Evolutionary conservation across 768 basidiomycete species (phyloP).

Genomic region (Tulasnella sp.): DNA sequence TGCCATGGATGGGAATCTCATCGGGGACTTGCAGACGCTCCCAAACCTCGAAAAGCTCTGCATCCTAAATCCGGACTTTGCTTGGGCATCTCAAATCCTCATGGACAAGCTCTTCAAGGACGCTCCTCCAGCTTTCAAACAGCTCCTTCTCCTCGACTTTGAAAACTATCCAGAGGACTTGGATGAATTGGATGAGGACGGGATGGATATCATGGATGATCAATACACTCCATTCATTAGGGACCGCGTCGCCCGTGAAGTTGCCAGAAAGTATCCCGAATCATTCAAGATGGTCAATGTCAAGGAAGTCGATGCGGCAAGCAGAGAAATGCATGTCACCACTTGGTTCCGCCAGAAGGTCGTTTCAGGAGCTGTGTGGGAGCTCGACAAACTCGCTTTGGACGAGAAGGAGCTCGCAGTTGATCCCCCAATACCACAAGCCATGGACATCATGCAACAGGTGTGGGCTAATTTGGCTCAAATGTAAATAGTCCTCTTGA

Average conservation of each 20-base stretch:
- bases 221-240: neutral
- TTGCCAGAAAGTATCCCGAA: neutral
- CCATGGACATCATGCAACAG: neutral
- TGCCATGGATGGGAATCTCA: slow-evolving; percentile 24
- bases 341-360: too few species aligned
- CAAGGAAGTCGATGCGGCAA: neutral
- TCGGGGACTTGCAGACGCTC: slow-evolving; percentile 25
- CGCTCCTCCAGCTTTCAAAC: neutral
- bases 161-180: neutral
- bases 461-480: neutral
- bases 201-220: neutral
- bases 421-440: neutral
- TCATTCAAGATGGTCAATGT: neutral
- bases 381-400: too few species aligned
- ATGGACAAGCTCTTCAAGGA: neutral
- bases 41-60: slow-evolving; percentile 17
- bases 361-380: too few species aligned
- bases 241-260: too few species aligned
- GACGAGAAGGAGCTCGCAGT: too few species aligned
- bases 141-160: neutral
- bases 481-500: neutral
- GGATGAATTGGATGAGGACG: neutral
- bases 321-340: neutral
- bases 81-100: slow-evolving; percentile 15
- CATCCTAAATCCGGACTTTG: neutral